phyloP scores from a whole-genome alignment of 2,329 filamentous ascomycete genomes.

The Colletotrichum scovillei region DNA sequence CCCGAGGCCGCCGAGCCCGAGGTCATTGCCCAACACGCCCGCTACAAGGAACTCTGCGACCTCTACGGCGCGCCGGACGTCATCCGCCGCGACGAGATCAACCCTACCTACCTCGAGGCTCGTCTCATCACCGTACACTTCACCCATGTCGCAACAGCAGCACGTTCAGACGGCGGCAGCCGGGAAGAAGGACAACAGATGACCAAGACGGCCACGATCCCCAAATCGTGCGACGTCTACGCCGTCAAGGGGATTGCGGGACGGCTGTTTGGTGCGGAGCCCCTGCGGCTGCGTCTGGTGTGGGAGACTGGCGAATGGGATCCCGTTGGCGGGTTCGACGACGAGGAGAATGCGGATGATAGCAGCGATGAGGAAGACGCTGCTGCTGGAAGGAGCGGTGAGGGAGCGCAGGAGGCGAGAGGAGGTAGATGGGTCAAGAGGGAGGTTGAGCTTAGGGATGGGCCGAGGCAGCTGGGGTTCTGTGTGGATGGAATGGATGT shows the following conservation, averaged over 20 bases:
- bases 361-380: constrained; percentile 64
- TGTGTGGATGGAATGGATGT: constrained; percentile 82
- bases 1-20: constrained; percentile 62
- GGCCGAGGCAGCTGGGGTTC: constrained; percentile 84
- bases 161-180: background rate
- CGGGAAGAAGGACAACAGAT: constrained; percentile 10
- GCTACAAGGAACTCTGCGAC: constrained; percentile 79
- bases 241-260: constrained; percentile 82
- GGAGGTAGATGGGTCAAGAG: constrained; percentile 76
- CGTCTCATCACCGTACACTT: constrained; percentile 77
- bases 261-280: constrained; percentile 73
- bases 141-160: constrained; percentile 32
- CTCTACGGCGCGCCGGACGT: constrained; percentile 79
- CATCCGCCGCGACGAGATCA: constrained; percentile 65
- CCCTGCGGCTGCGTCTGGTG: constrained; percentile 74
- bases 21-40: constrained; percentile 73
- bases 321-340: constrained; percentile 74
- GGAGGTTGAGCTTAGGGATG: constrained; percentile 83
- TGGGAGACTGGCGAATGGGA: constrained; percentile 96
- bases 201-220: constrained; percentile 65
- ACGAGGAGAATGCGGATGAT: constrained; percentile 61
- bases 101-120: constrained; percentile 86
- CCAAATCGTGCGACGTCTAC: constrained; percentile 84
- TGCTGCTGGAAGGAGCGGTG: constrained; percentile 36
- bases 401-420: constrained; percentile 40